Conservation (phyloP, 768 basidiomycete species). For the Kwoniella pini region DNA sequence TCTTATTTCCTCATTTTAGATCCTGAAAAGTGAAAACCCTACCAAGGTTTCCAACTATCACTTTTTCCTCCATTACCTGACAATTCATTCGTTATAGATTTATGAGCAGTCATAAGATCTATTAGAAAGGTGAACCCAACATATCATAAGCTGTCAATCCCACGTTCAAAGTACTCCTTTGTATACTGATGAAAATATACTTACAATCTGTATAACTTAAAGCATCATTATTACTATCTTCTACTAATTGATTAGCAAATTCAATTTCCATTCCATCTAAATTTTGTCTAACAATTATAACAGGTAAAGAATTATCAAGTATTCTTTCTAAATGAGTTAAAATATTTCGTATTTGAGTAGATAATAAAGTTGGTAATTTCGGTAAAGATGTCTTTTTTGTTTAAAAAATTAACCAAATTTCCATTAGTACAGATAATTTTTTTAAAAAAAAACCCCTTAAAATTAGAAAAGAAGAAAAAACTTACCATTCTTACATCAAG, state of each 20-base stretch:
- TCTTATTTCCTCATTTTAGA: background rate
- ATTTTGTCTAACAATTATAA: slow-evolving; percentile 84
- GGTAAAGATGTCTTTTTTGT: slow-evolving; percentile 67
- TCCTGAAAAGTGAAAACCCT: background rate
- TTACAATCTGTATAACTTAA: slow-evolving; percentile 87
- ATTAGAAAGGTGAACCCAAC: too few species aligned
- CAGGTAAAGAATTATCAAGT: slow-evolving; percentile 51
- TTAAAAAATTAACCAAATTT: too few species aligned
- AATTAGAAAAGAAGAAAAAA: too few species aligned
- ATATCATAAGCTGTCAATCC: too few species aligned
- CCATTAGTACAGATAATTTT: too few species aligned
- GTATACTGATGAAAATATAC: slow-evolving; percentile 13
- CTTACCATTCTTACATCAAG: slow-evolving; percentile 70
- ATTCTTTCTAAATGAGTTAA: slow-evolving; percentile 66
- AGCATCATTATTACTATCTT: slow-evolving; percentile 95
- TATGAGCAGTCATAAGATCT: slow-evolving; percentile 54
- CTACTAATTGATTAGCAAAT: slow-evolving; percentile 94
- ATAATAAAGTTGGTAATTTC: slow-evolving; percentile 69
- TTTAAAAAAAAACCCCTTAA: too few species aligned
- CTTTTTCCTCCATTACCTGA: slow-evolving; percentile 41
- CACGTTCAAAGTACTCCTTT: too few species aligned
- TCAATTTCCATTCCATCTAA: slow-evolving; percentile 91
- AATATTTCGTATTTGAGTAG: slow-evolving; percentile 81
- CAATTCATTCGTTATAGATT: slow-evolving; percentile 51
- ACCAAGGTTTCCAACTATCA: slow-evolving; percentile 53